Evolutionary conservation across 495 filamentous ascomycete species (phyloP).

Genomic region (Aspergillus homomorphus): DNA sequence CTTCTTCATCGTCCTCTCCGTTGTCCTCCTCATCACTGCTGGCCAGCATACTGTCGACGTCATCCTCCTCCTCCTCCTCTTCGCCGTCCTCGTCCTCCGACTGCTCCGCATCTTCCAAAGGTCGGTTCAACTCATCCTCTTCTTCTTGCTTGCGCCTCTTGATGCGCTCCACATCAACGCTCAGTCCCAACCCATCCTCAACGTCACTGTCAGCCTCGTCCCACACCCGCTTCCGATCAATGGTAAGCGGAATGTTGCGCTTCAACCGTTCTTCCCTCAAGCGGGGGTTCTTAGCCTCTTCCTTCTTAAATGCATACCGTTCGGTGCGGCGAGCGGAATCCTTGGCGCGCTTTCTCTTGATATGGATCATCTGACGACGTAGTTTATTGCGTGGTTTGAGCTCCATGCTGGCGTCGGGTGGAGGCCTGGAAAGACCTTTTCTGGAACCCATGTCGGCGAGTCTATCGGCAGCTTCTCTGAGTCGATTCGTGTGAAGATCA

Average conservation of each 20-base stretch:
- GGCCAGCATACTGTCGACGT: conserved; percentile 47
- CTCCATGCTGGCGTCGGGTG: conserved; percentile 25
- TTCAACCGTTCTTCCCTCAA: conserved; percentile 66
- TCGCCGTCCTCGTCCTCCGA: conserved; percentile 51
- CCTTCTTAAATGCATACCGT: conserved; percentile 71
- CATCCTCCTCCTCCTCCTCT: conserved; percentile 49
- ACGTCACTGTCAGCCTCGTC: conserved; percentile 77
- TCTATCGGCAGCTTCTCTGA: not conserved
- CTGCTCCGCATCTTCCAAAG: conserved; percentile 35
- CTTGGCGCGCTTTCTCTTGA: conserved; percentile 71
- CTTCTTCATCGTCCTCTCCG: conserved; percentile 38
- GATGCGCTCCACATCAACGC: conserved; percentile 73
- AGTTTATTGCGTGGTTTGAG: conserved; percentile 63
- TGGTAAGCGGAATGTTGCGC: conserved; percentile 75
- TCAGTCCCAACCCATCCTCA: conserved; percentile 60
- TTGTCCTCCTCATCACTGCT: conserved; percentile 43
- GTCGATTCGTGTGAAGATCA: too few relatives aligned
- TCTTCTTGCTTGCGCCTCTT: conserved; percentile 68
- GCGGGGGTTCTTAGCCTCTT: conserved; percentile 81
- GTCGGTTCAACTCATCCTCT: conserved; percentile 50
- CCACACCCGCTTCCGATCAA: conserved; percentile 90
- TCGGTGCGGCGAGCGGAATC: conserved; percentile 70
- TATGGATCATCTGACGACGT: conserved; percentile 67
- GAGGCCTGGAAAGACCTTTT: conserved; percentile 22
- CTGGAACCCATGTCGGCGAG: conserved; percentile 24